Evolutionary conservation across 1,139 yeast genomes (phyloP).

Genomic region (Trichomonascaceae sp.): DNA sequence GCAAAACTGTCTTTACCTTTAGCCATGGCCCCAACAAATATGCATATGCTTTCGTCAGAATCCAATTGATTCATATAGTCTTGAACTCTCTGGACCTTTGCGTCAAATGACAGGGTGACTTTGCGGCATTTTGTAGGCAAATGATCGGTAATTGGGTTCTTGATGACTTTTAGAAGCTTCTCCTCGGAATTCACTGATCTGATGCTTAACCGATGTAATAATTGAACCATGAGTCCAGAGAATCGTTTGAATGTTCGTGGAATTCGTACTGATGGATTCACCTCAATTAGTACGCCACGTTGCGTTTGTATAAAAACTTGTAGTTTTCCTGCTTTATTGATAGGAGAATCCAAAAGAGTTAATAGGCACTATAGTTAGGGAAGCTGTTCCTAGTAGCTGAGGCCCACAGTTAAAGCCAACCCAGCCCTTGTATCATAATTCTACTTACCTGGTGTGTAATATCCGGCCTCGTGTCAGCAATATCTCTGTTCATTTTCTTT

Average conservation of each 20-base stretch:
- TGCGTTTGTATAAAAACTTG: constrained; percentile 97
- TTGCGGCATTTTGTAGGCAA: constrained; percentile 94
- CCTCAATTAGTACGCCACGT: constrained; percentile 88
- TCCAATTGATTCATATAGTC: constrained; percentile 78
- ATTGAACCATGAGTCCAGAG: constrained; percentile 95
- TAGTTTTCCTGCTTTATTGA: constrained; percentile 92
- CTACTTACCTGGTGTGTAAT: constrained; percentile 60
- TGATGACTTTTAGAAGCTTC: constrained; percentile 84
- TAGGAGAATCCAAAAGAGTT: constrained; percentile 90
- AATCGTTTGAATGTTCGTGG: constrained; percentile 98
- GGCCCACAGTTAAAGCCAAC: too few species aligned
- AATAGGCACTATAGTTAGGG: constrained; percentile 50
- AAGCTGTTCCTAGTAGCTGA: neutral
- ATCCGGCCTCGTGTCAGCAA: constrained; percentile 97
- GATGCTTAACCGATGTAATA: constrained; percentile 84
- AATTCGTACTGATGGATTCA: constrained; percentile 92
- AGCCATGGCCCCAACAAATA: constrained; percentile 98
- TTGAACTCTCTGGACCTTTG: constrained; percentile 80
- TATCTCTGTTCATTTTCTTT: constrained; percentile 94
- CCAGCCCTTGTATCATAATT: too few species aligned
- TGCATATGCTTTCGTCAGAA: constrained; percentile 90
- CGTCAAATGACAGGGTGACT: constrained; percentile 89
- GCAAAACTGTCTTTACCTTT: constrained; percentile 97
- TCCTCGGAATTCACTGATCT: constrained; percentile 94
- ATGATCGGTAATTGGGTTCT: constrained; percentile 95